These are phyloP conservation scores for Dryas drummondii DNA, from an alignment of 306 rosid species.

Conservation along the genomic window DNA sequence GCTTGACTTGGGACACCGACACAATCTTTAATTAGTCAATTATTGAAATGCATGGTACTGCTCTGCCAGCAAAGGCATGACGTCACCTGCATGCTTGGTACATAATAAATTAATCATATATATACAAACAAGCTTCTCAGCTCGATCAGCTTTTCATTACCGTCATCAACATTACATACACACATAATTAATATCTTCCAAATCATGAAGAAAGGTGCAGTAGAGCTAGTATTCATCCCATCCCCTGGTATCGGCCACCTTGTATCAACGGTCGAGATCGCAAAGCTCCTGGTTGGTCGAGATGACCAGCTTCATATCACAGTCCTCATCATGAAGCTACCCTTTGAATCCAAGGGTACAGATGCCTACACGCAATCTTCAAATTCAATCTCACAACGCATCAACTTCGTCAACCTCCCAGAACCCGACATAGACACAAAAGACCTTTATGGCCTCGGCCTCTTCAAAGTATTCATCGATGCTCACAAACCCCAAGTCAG, in stretches of 20 bases:
- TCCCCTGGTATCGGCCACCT: slow-evolving; percentile 38
- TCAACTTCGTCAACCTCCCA: slow-evolving; percentile 28
- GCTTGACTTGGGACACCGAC: no score
- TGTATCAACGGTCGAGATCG: slow-evolving; percentile 29
- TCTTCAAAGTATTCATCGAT: neutral
- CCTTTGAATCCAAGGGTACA: neutral
- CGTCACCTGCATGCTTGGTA: no score
- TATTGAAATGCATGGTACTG: no score
- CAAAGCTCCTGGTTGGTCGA: slow-evolving; percentile 41
- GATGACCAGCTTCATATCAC: slow-evolving; percentile 36
- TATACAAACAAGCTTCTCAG: no score
- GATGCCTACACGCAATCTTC: slow-evolving; percentile 5
- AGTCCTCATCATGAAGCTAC: slow-evolving; percentile 32
- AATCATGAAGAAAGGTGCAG: slow-evolving; percentile 5
- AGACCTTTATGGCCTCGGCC: neutral
- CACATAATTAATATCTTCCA: no score
- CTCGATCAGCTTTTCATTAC: no score
- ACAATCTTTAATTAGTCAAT: no score
- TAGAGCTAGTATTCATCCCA: slow-evolving; percentile 43
- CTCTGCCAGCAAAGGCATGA: no score
- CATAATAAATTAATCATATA: no score
- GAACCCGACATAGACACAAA: neutral
- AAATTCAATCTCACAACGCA: neutral
- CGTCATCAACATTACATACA: no score
- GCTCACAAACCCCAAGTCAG: slow-evolving; percentile 4